phyloP scores from a whole-genome alignment of 2,329 filamentous ascomycete genomes.

The Onygena corvina region DNA sequence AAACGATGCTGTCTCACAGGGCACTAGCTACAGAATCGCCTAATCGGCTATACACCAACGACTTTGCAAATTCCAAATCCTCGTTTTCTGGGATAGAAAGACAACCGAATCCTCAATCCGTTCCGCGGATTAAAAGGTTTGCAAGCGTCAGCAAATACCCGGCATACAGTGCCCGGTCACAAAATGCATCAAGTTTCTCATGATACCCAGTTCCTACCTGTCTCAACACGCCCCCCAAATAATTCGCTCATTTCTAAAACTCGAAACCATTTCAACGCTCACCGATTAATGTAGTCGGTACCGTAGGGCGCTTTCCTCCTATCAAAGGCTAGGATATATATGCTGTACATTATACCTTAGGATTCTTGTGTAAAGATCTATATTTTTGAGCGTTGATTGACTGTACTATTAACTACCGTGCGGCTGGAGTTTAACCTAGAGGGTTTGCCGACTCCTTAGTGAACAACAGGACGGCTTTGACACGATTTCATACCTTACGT shows the following conservation, averaged over 20 bases:
- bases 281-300: too few relatives aligned
- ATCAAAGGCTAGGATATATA: background rate
- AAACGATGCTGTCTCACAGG: background rate
- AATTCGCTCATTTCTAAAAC: too few relatives aligned
- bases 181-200: background rate
- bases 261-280: too few relatives aligned
- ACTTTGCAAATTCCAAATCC: background rate
- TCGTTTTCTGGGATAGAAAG: background rate
- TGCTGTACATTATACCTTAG: background rate
- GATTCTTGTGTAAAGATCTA: background rate
- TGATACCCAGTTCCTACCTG: background rate
- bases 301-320: too few relatives aligned
- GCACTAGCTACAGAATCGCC: background rate
- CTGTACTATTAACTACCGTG: background rate
- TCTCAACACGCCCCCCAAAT: too few relatives aligned
- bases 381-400: background rate
- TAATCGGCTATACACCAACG: background rate
- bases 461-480: too few relatives aligned
- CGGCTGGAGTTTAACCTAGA: background rate
- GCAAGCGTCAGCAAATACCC: background rate
- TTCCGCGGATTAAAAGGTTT: slow-evolving; percentile 1
- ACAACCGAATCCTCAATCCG: background rate
- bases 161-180: background rate
- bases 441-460: too few relatives aligned
- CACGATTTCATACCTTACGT: too few relatives aligned